These are phyloP conservation scores for Corymbia citriodora DNA, from an alignment of 441 rosid genomes.

Conservation along the genomic window DNA sequence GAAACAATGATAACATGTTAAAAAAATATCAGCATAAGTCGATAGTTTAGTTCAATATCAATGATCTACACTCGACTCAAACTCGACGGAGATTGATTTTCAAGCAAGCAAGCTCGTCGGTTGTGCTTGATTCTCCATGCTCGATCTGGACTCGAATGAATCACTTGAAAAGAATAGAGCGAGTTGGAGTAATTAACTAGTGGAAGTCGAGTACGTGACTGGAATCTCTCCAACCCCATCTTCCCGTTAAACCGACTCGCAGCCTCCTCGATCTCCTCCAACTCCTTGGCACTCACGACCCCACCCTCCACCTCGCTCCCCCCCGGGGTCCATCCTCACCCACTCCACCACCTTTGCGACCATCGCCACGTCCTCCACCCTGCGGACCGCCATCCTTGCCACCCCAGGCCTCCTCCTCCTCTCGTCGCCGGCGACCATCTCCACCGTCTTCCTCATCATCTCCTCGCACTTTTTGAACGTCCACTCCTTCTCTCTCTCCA, in stretches of 20 bases:
- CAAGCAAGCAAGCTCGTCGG: not conserved
- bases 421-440: not conserved
- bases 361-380: not conserved
- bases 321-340: not conserved
- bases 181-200: not conserved
- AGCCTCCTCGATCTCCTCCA: not conserved
- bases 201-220: too few relatives aligned
- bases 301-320: not conserved
- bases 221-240: not conserved
- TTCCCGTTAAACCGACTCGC: not conserved
- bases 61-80: not conserved
- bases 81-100: not conserved
- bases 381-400: not conserved
- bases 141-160: not conserved
- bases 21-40: not conserved
- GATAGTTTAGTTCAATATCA: not conserved
- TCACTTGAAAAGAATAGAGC: not conserved
- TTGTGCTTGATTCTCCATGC: not conserved
- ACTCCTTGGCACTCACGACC: not conserved
- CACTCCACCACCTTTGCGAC: not conserved
- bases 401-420: not conserved
- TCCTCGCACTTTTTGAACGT: not conserved
- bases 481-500: not conserved
- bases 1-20: not conserved
- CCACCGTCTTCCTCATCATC: not conserved